A percentile compares a stretch with the other conserved stretches of the same genome.
Conservation (phyloP, 768 basidiomycete species). For the Podaxis rugospora region DNA sequence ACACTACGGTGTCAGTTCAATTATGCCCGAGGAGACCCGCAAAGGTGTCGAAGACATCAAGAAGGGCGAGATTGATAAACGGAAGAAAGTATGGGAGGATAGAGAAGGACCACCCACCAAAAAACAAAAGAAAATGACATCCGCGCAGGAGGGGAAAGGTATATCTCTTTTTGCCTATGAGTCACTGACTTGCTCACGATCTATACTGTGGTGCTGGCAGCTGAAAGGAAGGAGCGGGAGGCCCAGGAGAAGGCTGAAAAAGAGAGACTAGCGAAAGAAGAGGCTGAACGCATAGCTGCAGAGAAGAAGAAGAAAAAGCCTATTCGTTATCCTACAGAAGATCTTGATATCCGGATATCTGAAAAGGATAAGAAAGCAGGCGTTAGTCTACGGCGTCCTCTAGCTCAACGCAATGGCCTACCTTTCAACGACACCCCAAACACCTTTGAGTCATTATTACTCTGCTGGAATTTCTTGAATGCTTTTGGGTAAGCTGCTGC, state of each 20-base stretch:
- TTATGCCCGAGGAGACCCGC: conserved; percentile 84
- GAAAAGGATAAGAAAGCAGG: conserved; percentile 85
- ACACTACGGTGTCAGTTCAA: conserved; percentile 77
- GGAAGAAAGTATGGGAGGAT: conserved; percentile 88
- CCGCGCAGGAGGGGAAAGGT: conserved; percentile 76
- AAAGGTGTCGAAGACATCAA: conserved; percentile 76
- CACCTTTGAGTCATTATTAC: conserved; percentile 80
- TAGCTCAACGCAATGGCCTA: conserved; percentile 54
- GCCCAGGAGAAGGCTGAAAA: conserved; percentile 66
- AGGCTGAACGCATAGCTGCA: conserved; percentile 64
- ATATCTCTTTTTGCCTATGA: conserved; percentile 12
- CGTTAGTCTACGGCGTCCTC: conserved; percentile 60
- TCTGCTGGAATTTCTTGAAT: conserved; percentile 92
- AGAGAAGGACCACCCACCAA: conserved; percentile 80
- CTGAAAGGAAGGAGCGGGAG: conserved; percentile 67
- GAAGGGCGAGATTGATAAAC: conserved; percentile 87
- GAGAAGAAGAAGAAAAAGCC: conserved; percentile 89
- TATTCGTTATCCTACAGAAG: conserved; percentile 89
- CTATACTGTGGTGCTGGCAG: conserved; percentile 25
- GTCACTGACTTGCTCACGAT: conserved; percentile 11
- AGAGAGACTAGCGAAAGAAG: conserved; percentile 61
- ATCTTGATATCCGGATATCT: conserved; percentile 74
- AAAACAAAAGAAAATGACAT: conserved; percentile 75
- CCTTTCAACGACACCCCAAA: conserved; percentile 65
- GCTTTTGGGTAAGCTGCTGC: conserved; percentile 75